Percentiles rank a stretch among this genome's conserved stretches.
Evolutionary conservation across 2,329 filamentous ascomycete species (phyloP).

Genomic region (Fusarium subtropicale): DNA sequence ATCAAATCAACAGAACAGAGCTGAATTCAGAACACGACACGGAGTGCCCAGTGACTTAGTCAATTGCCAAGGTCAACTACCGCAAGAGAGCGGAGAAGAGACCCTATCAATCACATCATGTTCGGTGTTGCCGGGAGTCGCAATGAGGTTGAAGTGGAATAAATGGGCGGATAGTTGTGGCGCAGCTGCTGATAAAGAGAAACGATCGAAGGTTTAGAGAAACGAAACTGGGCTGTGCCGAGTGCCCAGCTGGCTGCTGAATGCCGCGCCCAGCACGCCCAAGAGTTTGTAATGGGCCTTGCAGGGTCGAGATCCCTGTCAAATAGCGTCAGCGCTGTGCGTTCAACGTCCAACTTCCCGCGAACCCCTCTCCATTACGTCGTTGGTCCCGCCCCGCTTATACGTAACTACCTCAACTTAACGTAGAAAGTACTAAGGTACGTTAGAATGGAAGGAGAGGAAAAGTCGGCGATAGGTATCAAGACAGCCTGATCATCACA

Average conservation of each 20-base stretch:
- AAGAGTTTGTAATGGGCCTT: constrained; percentile 28
- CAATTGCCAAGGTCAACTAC: constrained; percentile 7
- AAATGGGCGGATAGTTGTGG: constrained; percentile 23
- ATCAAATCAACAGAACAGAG: constrained; percentile 9
- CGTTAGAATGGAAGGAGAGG: not conserved
- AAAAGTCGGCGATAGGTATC: constrained; percentile 1
- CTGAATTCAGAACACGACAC: not conserved
- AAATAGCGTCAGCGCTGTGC: constrained; percentile 42
- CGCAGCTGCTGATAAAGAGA: constrained; percentile 14
- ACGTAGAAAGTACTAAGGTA: not conserved
- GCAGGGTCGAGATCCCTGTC: constrained; percentile 29
- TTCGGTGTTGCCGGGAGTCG: constrained; percentile 37
- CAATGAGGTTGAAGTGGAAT: constrained; percentile 13
- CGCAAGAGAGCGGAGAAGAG: not conserved
- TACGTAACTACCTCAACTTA: not conserved
- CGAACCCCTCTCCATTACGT: constrained; percentile 45
- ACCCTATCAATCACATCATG: constrained; percentile 5
- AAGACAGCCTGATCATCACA: constrained; percentile 7
- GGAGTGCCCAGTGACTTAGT: constrained; percentile 5
- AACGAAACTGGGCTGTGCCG: constrained; percentile 18
- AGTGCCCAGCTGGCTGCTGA: constrained; percentile 30
- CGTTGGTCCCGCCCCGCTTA: constrained; percentile 38
- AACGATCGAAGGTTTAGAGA: not conserved
- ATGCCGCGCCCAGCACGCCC: constrained; percentile 21
- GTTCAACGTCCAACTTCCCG: constrained; percentile 25